These are phyloP conservation scores for Plectosphaerella sp. DNA, from an alignment of 2,329 filamentous ascomycete species.

Conservation along the genomic window DNA sequence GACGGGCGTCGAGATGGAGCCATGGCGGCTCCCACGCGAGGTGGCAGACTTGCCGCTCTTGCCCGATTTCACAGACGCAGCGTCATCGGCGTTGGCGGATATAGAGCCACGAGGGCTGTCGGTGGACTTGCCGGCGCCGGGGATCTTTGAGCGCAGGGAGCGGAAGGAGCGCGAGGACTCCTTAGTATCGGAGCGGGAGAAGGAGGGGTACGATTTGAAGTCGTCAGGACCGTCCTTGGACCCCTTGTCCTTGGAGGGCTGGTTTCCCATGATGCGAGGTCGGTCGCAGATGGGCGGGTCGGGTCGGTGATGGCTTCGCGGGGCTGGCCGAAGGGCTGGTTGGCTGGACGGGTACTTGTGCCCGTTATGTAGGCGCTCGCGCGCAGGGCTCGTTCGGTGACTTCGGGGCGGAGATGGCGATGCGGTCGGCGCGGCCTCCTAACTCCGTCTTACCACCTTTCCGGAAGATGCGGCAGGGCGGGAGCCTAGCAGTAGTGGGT, in stretches of 20 bases:
- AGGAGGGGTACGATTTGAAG: slow-evolving; percentile 84
- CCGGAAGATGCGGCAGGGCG: background rate
- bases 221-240: slow-evolving; percentile 44
- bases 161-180: slow-evolving; percentile 86
- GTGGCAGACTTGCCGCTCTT: slow-evolving; percentile 52
- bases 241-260: slow-evolving; percentile 63
- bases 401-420: background rate
- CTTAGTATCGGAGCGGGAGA: slow-evolving; percentile 88
- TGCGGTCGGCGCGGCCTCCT: background rate
- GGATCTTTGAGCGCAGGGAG: slow-evolving; percentile 84
- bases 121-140: slow-evolving; percentile 56
- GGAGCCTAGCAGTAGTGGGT: background rate
- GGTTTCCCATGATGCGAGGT: slow-evolving; percentile 63
- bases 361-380: background rate
- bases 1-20: slow-evolving; percentile 35
- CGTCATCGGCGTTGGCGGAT: slow-evolving; percentile 65
- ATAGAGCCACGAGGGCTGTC: slow-evolving; percentile 64
- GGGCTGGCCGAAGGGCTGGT: background rate
- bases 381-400: background rate
- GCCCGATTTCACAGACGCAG: slow-evolving; percentile 68
- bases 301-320: background rate
- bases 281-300: slow-evolving; percentile 2
- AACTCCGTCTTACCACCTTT: background rate
- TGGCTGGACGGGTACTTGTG: background rate
- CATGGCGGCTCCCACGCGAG: slow-evolving; percentile 40